Evolutionary conservation across 495 filamentous ascomycete species (phyloP), one percentile per base, ranked within the genome.

Genomic region (Hyphodiscus hymeniophilus): DNA sequence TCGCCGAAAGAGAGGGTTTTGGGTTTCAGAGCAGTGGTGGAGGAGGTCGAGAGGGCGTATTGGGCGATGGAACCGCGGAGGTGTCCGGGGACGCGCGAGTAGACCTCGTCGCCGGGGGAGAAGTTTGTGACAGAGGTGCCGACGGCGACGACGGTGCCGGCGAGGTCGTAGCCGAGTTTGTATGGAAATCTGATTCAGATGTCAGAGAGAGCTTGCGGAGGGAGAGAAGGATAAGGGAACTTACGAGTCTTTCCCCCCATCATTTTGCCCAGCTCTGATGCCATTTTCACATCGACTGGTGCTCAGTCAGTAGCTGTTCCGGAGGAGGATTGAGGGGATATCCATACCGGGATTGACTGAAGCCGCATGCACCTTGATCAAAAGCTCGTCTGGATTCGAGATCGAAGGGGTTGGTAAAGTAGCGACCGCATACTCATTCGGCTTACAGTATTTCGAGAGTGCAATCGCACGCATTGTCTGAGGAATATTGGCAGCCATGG

Each of bases 81-180:
- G 2, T 33, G n/a, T 1, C 43, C 42, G 13, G 56, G 28, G 20
- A 66, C 21, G 20, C 62, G 52, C n/a, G 63, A 63, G 59, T 67
- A 79, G 1, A 77, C 75, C 12, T 68, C 65, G 60, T 79, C 74
- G 26, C 76, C 76, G 21, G 57, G 42, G 31, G 68, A 68, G 59
- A 78, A 66, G 10, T 50, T 45, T 1, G 59, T 67, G 0, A 76
- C 72, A 2, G 45, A 44, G 30, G 57, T 33, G 2, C 75, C 76
- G 3, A 70, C 57, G 0, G 66, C 67, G 10, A 60, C 56, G 47
- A 81, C 65, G 18, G 59, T 61, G 15, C 77, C 77, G 1, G 73
- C 63, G 39, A 60, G 48, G 51, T 78, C 74, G 10, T 65, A 66
- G 35, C 68, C 70, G 23, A 72, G 52, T 35, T 57, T 59, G 51